Conservation (phyloP, 345 rosid genomes). For the Erodium maritimum region DNA sequence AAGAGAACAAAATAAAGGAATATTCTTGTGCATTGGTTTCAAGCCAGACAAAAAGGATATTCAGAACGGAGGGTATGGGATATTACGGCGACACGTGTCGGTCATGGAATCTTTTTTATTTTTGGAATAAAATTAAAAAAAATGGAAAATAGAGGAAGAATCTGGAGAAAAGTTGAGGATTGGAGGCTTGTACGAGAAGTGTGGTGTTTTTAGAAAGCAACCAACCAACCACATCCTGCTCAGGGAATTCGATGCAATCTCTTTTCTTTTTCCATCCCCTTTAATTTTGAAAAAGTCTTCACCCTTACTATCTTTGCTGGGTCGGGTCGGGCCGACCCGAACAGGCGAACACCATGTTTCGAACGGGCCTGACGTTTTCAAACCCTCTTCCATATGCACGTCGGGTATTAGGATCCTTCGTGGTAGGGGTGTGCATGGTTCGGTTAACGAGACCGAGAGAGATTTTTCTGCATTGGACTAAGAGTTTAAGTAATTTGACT, state of each 20-base stretch:
- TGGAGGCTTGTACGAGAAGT: constrained; percentile 45
- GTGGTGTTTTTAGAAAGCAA: constrained; percentile 33
- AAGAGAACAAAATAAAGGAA: constrained; percentile 12
- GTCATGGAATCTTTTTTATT: constrained; percentile 31
- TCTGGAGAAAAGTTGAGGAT: constrained; percentile 20
- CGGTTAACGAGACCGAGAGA: too few species aligned
- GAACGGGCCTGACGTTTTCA: too few species aligned
- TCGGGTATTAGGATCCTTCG: too few species aligned
- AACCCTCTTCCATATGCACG: too few species aligned
- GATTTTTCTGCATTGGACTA: too few species aligned
- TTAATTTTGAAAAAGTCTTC: constrained; percentile 13
- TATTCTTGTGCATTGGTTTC: constrained; percentile 12
- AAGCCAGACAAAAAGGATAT: constrained; percentile 61
- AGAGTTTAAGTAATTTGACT: too few species aligned
- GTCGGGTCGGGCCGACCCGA: not conserved
- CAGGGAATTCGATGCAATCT: constrained; percentile 44
- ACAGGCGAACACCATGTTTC: too few species aligned
- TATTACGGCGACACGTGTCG: constrained; percentile 46
- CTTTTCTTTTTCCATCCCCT: constrained; percentile 9
- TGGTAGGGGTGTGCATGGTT: too few species aligned
- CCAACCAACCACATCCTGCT: constrained; percentile 21
- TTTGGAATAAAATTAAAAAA: not conserved
- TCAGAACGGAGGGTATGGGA: constrained; percentile 28
- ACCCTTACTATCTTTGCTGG: not conserved
- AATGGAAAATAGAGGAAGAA: constrained; percentile 8